Evolutionary conservation across 108 stramenopile genomes (phyloP).

Genomic region (Conticribra weissflogii): DNA sequence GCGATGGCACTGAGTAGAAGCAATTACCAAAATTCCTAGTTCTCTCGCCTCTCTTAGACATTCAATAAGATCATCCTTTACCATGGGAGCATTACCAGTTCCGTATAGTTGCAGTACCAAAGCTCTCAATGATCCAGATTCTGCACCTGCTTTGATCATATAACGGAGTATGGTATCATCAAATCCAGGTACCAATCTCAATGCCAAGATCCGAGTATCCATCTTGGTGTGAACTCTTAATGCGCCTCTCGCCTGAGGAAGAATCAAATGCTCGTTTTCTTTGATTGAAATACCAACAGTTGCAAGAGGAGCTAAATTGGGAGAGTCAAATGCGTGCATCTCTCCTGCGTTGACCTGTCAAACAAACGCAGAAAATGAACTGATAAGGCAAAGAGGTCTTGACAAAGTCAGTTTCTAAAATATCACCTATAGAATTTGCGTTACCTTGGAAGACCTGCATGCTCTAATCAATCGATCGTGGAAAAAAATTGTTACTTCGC

Average conservation of each 20-base stretch:
- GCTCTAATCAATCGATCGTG: slow-evolving; percentile 89
- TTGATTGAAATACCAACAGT: slow-evolving; percentile 86
- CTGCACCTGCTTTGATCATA: slow-evolving; percentile 54
- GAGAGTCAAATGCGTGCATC: slow-evolving; percentile 93
- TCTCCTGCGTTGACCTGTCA: slow-evolving; percentile 86
- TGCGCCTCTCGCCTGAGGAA: slow-evolving; percentile 78
- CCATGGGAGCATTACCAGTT: slow-evolving; percentile 91
- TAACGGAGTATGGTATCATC: slow-evolving; percentile 77
- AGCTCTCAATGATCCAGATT: slow-evolving; percentile 58
- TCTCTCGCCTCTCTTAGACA: slow-evolving; percentile 68
- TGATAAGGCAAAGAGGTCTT: too few species aligned
- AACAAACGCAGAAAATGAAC: too few species aligned
- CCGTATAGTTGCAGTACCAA: slow-evolving; percentile 96
- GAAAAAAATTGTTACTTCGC: slow-evolving; percentile 96
- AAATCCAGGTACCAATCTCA: slow-evolving; percentile 94
- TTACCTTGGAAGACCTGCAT: slow-evolving; percentile 84
- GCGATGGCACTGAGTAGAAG: slow-evolving; percentile 90
- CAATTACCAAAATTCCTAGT: slow-evolving; percentile 87
- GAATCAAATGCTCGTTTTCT: slow-evolving; percentile 70
- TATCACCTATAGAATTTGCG: too few species aligned
- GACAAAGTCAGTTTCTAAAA: too few species aligned
- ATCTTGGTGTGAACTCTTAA: slow-evolving; percentile 86
- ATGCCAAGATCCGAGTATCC: slow-evolving; percentile 88
- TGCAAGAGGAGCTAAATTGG: slow-evolving; percentile 94
- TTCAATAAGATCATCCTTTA: slow-evolving; percentile 77